A percentile compares a stretch with the other conserved stretches of the same genome.
Conservation (phyloP, 2,329 filamentous ascomycete genomes). For the Botrytis sinoallii region DNA sequence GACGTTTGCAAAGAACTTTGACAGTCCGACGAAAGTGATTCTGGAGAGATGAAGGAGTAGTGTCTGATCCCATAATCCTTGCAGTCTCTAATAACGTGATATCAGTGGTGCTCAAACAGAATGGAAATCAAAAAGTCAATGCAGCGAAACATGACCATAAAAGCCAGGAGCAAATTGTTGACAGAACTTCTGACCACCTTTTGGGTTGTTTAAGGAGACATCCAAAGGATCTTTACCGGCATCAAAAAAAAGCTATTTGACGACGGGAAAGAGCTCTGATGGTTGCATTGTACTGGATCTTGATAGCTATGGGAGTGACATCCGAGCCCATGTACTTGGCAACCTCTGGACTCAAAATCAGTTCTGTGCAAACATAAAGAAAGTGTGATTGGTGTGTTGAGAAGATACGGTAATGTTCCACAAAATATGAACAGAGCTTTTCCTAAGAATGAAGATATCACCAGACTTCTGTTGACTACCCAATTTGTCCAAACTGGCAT, state of each 20-base stretch:
- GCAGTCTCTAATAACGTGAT: conserved; percentile 20
- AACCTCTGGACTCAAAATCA: conserved; percentile 19
- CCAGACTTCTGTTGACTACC: not conserved
- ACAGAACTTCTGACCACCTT: conserved; percentile 13
- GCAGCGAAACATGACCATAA: not conserved
- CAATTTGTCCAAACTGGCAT: not conserved
- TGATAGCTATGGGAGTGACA: conserved; percentile 26
- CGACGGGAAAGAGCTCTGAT: conserved; percentile 52
- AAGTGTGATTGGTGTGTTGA: not conserved
- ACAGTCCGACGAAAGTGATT: conserved; percentile 36
- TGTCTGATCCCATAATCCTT: conserved; percentile 30
- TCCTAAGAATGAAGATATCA: not conserved
- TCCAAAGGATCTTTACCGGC: conserved; percentile 44
- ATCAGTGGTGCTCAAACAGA: conserved; percentile 6
- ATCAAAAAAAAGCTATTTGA: conserved; percentile 45
- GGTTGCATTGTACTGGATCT: conserved; percentile 26
- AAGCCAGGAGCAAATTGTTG: not conserved
- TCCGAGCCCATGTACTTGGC: conserved; percentile 29
- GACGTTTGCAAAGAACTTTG: conserved; percentile 50
- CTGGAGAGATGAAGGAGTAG: conserved; percentile 25
- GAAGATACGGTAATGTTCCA: too few species aligned
- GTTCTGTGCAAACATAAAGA: not conserved
- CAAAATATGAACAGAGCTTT: not conserved
- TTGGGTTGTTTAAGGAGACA: not conserved
- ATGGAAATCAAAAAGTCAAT: not conserved